Percentiles rank a stretch among this genome's conserved stretches.
phyloP scores from a whole-genome alignment of 345 rosid genomes.

The Microcos paniculata region DNA sequence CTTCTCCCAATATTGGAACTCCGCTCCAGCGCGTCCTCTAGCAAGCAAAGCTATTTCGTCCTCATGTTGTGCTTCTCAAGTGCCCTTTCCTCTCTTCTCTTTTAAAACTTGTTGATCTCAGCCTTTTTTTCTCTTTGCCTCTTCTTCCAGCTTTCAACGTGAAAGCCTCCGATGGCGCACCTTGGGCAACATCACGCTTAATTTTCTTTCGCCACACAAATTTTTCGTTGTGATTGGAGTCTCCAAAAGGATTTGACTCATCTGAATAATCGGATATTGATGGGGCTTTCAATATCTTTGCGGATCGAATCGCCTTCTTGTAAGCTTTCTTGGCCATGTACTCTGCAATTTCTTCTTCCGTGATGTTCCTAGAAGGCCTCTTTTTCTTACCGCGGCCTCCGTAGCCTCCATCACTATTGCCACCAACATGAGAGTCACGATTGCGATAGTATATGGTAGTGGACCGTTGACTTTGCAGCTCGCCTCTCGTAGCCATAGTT shows the following conservation, averaged over 20 bases:
- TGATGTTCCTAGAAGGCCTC: constrained; percentile 46
- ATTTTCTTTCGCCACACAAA: constrained; percentile 96
- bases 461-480: too few relatives aligned
- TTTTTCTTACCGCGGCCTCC: constrained; percentile 40
- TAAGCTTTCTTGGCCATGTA: constrained; percentile 79
- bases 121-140: constrained; percentile 81
- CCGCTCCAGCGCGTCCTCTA: constrained; percentile 96
- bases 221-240: constrained; percentile 85
- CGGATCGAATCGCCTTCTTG: constrained; percentile 72
- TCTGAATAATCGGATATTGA: constrained; percentile 84
- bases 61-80: constrained; percentile 88
- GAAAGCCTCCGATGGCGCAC: constrained; percentile 60
- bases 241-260: constrained; percentile 96
- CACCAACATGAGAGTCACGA: constrained; percentile 16
- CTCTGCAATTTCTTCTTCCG: constrained; percentile 68
- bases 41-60: constrained; percentile 96
- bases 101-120: constrained; percentile 91
- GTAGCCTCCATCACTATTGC: constrained; percentile 38
- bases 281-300: constrained; percentile 76
- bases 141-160: constrained; percentile 81
- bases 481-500: too few relatives aligned
- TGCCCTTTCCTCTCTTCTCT: constrained; percentile 96
- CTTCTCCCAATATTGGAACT: constrained; percentile 97
- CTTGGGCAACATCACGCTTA: constrained; percentile 75
- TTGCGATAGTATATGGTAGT: too few relatives aligned